These are phyloP conservation scores for Coffea canephora DNA, from an alignment of 257 asterid genomes.

Conservation along the genomic window DNA sequence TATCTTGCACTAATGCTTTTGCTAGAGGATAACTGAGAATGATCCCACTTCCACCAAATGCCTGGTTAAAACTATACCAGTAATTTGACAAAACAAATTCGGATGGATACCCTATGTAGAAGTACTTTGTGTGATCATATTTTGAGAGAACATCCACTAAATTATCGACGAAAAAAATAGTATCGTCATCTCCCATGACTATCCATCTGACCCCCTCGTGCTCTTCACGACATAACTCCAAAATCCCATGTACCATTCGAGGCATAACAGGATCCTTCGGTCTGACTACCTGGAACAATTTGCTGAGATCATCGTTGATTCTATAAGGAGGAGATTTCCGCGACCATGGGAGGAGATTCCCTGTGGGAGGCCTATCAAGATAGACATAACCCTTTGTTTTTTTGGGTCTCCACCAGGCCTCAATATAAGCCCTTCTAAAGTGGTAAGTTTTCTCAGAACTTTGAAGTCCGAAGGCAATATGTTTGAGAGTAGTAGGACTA, in stretches of 20 bases:
- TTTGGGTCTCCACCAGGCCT: slow-evolving; percentile 41
- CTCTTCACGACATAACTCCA: slow-evolving; percentile 31
- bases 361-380: slow-evolving; percentile 23
- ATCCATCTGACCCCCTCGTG: slow-evolving; percentile 30
- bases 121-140: slow-evolving; percentile 32
- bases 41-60: neutral
- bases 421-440: slow-evolving; percentile 21
- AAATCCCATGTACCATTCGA: slow-evolving; percentile 32
- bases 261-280: slow-evolving; percentile 11
- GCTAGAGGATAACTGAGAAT: neutral
- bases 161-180: slow-evolving; percentile 31
- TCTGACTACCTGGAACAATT: slow-evolving; percentile 7
- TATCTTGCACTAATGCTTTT: neutral
- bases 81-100: slow-evolving; percentile 13
- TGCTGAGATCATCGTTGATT: slow-evolving; percentile 16
- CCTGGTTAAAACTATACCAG: no score
- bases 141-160: slow-evolving; percentile 22
- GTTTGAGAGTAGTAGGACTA: no score
- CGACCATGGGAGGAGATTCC: slow-evolving; percentile 31
- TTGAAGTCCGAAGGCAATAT: slow-evolving; percentile 21
- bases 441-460: slow-evolving; percentile 34
- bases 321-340: slow-evolving; percentile 23
- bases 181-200: slow-evolving; percentile 38
- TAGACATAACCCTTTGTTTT: slow-evolving; percentile 23
- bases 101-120: slow-evolving; percentile 30